phyloP scores from a whole-genome alignment of 2,329 filamentous ascomycete species.

The Trichoderma sp. region DNA sequence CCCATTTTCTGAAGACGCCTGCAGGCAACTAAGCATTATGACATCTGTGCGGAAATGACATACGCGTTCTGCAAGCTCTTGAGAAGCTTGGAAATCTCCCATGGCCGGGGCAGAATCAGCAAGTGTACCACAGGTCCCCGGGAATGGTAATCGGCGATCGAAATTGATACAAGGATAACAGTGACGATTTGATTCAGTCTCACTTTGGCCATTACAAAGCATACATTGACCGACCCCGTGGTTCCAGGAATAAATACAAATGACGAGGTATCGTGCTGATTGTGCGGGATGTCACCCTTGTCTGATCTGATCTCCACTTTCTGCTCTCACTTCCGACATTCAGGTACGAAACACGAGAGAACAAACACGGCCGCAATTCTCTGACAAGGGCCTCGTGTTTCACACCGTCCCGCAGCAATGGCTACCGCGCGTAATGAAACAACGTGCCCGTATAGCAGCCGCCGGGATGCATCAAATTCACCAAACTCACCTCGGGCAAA shows the following conservation, averaged over 20 bases:
- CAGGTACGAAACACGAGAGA: neutral
- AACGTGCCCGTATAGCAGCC: neutral
- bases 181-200: neutral
- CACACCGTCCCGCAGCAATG: neutral
- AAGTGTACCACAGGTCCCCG: neutral
- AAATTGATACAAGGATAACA: neutral
- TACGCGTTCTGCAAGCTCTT: neutral
- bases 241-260: neutral
- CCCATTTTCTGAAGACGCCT: neutral
- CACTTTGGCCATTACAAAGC: neutral
- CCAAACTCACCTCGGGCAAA: neutral
- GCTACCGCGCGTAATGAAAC: neutral
- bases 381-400: neutral
- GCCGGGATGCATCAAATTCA: neutral
- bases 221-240: neutral
- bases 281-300: neutral
- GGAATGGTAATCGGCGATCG: neutral
- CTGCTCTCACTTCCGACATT: neutral
- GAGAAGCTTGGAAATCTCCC: neutral
- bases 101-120: neutral
- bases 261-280: neutral
- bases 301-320: neutral
- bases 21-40: neutral
- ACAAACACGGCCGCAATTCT: neutral
- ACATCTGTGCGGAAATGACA: neutral